Percentiles rank a stretch among this genome's conserved stretches.
These are phyloP conservation scores for Neocatenulostroma microsporum DNA, from an alignment of 2,329 filamentous ascomycete genomes.

Conservation along the genomic window DNA sequence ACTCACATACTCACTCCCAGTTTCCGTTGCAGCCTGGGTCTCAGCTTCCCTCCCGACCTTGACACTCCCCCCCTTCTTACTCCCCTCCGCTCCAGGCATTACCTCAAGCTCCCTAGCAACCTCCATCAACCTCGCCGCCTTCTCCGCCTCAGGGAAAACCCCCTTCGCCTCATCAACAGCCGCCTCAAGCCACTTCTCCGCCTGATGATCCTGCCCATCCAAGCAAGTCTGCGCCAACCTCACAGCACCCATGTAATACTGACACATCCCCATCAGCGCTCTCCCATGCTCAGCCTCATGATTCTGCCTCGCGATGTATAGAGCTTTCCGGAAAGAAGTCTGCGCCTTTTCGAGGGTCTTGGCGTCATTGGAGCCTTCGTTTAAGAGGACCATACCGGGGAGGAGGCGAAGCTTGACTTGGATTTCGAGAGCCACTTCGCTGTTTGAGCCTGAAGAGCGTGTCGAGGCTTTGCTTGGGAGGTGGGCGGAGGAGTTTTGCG, in stretches of 20 bases:
- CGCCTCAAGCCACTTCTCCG: conserved; percentile 3
- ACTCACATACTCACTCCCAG: background rate
- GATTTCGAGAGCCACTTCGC: background rate
- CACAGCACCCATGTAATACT: conserved; percentile 9
- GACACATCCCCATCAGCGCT: conserved; percentile 8
- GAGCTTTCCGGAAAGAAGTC: background rate
- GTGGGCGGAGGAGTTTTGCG: background rate
- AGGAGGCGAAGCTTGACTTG: conserved; percentile 7
- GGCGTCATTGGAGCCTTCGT: background rate
- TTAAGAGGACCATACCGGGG: conserved; percentile 4
- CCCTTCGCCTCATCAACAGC: conserved; percentile 7
- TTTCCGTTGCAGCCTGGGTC: background rate
- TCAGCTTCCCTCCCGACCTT: background rate
- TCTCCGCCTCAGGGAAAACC: conserved; percentile 6
- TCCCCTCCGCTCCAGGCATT: background rate
- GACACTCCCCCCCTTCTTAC: background rate
- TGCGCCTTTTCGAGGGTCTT: background rate
- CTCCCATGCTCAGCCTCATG: background rate
- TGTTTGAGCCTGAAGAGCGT: background rate
- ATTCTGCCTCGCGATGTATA: background rate
- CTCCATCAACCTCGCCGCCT: conserved; percentile 3
- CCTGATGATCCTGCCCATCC: background rate
- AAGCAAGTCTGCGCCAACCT: background rate
- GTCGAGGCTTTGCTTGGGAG: background rate
- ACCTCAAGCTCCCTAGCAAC: background rate